Evolutionary conservation across 2,329 filamentous ascomycete species (phyloP), one percentile per base, ranked within the genome.

Genomic region (Cadophora sp.): DNA sequence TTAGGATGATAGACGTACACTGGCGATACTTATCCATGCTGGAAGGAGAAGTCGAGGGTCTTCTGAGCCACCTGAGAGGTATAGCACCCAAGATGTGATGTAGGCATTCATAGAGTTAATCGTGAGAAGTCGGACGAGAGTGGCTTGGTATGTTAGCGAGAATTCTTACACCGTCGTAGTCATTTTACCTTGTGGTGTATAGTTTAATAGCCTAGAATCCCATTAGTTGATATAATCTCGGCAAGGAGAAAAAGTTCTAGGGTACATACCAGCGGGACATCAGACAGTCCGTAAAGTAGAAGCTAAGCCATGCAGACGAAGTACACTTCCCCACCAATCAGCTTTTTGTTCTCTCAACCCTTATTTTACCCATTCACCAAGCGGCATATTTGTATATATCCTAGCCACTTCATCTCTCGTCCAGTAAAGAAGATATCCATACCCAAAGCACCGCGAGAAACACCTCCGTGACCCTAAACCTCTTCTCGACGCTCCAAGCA

Each of bases 261-360:
- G 39, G 20, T 51, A 79, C 83, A 53, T 76, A 92, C 90, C 91
- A 94, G 80, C 92, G 84, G 69, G 91, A 93, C 91, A 94, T 94
- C 74, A 94, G 85, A 79, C 91, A 93, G 80, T 94, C 91, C 66
- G 91, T 92, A 77, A 94, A 94, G 81, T 93, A 92, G 79, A 93
- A 94, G 60, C 60, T 63, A 56, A 66, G 64, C 67, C 61, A 68
- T 60, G 89, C 91, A 22, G 90, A 92, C 66, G 91, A 89, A 75
- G 87, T 88, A 80, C 91, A 93, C 91, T 93, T 74, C 24, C 60
- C 47, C 59, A 41, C n/a, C n/a, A n/a, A 67, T 72, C 65, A 71
- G 67, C 66, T 63, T 60, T 60, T 61, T 41, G 14, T 56, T 64
- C 39, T 33, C 24, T 30, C 45, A 36, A 60, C 27, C 51, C 36